Conservation (phyloP, 768 basidiomycete genomes). For the Multifurca ochricompacta region DNA sequence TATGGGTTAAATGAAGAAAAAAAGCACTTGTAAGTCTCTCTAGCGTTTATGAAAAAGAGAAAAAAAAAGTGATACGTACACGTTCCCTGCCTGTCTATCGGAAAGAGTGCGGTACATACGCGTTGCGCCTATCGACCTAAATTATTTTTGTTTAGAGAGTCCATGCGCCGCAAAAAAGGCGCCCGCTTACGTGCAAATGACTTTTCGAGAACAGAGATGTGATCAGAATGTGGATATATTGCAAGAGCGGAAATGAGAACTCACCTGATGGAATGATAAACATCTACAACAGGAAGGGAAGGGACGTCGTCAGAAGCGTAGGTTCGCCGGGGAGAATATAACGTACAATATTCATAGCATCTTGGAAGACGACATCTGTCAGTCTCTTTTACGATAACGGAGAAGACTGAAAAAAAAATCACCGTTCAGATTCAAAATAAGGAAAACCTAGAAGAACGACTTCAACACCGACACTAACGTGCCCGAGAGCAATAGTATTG, state of each 20-base stretch:
- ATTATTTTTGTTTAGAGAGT: neutral
- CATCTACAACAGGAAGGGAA: constrained; percentile 3
- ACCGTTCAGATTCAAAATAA: constrained; percentile 14
- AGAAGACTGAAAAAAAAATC: too few species aligned
- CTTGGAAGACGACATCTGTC: constrained; percentile 2
- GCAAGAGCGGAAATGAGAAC: neutral
- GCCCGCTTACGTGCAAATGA: constrained; percentile 18
- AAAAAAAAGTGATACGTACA: neutral
- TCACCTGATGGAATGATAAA: constrained; percentile 12
- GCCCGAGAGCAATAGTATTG: neutral
- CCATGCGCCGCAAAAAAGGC: neutral
- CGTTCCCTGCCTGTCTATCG: constrained; percentile 10
- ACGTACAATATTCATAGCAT: constrained; percentile 15
- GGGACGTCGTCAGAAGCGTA: neutral
- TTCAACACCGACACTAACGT: neutral
- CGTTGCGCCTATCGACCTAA: constrained; percentile 20
- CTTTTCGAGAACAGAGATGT: neutral
- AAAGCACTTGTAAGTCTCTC: too few species aligned
- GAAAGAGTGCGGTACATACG: constrained; percentile 19
- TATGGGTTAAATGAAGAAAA: neutral
- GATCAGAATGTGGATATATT: neutral
- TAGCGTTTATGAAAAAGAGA: too few species aligned
- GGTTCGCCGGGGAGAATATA: neutral
- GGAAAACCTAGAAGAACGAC: constrained; percentile 7
- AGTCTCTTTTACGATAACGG: neutral